A percentile compares a stretch with the other conserved stretches of the same genome.
phyloP scores from a whole-genome alignment of 1,284 basidiomycete species.

The Rhodofomes roseus region DNA sequence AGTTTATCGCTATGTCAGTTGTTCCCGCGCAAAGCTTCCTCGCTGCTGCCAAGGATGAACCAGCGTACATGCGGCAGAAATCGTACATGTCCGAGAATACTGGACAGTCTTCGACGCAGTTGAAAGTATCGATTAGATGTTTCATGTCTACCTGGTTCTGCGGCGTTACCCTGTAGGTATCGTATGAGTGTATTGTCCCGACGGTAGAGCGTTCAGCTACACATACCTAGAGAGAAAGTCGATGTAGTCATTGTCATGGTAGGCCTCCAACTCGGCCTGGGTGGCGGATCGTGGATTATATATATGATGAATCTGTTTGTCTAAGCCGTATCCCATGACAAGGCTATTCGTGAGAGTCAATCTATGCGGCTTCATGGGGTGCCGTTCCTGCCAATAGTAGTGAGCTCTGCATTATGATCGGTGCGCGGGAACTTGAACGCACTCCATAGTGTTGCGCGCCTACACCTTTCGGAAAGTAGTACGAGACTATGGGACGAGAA shows the following conservation, averaged over 20 bases:
- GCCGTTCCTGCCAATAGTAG: slow-evolving; percentile 66
- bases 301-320: slow-evolving; percentile 92
- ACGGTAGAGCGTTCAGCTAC: too few relatives aligned
- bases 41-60: slow-evolving; percentile 87
- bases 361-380: slow-evolving; percentile 98
- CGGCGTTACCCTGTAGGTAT: slow-evolving; percentile 78
- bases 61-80: slow-evolving; percentile 90
- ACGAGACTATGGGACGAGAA: slow-evolving; percentile 86
- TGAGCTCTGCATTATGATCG: not conserved
- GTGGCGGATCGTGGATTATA: slow-evolving; percentile 90
- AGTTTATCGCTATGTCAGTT: slow-evolving; percentile 96
- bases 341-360: slow-evolving; percentile 93
- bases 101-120: slow-evolving; percentile 93
- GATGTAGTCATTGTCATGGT: slow-evolving; percentile 94
- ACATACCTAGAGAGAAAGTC: slow-evolving; percentile 87
- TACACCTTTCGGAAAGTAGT: slow-evolving; percentile 93
- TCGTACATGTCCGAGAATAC: slow-evolving; percentile 92
- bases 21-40: slow-evolving; percentile 80
- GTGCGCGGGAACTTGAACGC: slow-evolving; percentile 26
- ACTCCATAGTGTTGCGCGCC: slow-evolving; percentile 97
- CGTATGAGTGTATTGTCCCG: too few relatives aligned
- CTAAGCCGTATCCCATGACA: slow-evolving; percentile 94
- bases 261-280: slow-evolving; percentile 84
- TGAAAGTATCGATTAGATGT: slow-evolving; percentile 76
- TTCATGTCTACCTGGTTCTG: slow-evolving; percentile 74